phyloP scores from a whole-genome alignment of 2,329 filamentous ascomycete species.

The Pyrenophora graminea region DNA sequence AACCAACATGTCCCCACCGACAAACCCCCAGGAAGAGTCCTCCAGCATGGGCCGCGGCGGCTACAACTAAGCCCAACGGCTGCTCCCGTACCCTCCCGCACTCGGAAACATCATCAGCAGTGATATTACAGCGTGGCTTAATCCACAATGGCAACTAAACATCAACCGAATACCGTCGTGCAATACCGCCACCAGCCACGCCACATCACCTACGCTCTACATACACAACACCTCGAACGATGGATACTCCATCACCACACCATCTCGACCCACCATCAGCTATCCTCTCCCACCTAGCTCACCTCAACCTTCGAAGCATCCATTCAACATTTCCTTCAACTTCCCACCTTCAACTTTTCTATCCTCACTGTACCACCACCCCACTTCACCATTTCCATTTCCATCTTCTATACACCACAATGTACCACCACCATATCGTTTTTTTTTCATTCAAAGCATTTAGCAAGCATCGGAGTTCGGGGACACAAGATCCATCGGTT shows the following conservation, averaged over 20 bases:
- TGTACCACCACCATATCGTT: too few species aligned
- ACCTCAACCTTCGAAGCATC: background rate
- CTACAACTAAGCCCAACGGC: constrained; percentile 37
- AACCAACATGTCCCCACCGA: constrained; percentile 12
- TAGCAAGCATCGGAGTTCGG: constrained; percentile 21
- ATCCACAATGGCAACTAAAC: constrained; percentile 5
- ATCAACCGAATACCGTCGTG: background rate
- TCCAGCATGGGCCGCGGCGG: constrained; percentile 42
- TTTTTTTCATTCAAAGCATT: constrained; percentile 8
- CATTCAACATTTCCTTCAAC: background rate
- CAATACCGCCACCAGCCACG: constrained; percentile 12
- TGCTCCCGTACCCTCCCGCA: constrained; percentile 21
- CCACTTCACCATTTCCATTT: background rate
- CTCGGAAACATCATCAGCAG: constrained; percentile 8
- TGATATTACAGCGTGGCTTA: background rate
- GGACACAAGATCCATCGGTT: background rate
- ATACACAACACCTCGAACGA: constrained; percentile 34
- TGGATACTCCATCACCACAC: constrained; percentile 19
- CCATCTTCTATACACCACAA: background rate
- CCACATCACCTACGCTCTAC: constrained; percentile 24
- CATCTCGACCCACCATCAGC: background rate
- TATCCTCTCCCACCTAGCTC: background rate
- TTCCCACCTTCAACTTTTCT: background rate
- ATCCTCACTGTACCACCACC: constrained; percentile 4
- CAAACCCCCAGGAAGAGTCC: constrained; percentile 10